Percentiles rank a stretch among this genome's conserved stretches.
Evolutionary conservation across 139 green algal species (phyloP).

Genomic region (Chlorella sp.): DNA sequence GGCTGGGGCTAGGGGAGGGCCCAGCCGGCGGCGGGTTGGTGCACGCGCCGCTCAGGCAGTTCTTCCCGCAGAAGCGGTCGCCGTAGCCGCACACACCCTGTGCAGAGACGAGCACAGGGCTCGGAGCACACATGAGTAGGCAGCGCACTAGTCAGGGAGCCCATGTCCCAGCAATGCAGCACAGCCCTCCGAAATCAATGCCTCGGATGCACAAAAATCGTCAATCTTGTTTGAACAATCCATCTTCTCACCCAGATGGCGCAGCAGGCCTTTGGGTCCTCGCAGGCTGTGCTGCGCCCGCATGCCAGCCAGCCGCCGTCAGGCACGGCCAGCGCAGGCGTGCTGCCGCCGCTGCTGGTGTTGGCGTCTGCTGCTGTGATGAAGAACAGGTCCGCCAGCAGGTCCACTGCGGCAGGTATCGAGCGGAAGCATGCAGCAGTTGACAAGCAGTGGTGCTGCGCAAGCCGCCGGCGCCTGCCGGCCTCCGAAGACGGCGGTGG

Average conservation of each 20-base stretch:
- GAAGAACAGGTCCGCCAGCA: background rate
- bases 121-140: background rate
- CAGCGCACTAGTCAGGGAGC: background rate
- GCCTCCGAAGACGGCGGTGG: too few species aligned
- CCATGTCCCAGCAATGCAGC: too few species aligned
- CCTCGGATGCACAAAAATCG: too few species aligned
- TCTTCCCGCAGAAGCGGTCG: conserved; percentile 7
- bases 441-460: too few species aligned
- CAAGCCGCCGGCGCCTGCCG: too few species aligned
- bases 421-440: too few species aligned
- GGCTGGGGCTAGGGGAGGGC: background rate
- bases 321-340: background rate
- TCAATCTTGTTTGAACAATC: too few species aligned
- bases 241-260: conserved; percentile 9
- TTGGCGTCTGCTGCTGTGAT: background rate
- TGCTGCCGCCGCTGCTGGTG: background rate
- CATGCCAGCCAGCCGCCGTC: conserved; percentile 12
- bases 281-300: background rate
- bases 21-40: background rate
- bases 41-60: conserved; percentile 26
- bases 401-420: too few species aligned
- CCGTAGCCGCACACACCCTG: conserved; percentile 26
- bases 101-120: background rate
- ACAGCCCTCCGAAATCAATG: too few species aligned
- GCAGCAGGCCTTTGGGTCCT: conserved; percentile 4